Evolutionary conservation across 345 rosid genomes (phyloP).

Genomic region (Citrus trifoliata): DNA sequence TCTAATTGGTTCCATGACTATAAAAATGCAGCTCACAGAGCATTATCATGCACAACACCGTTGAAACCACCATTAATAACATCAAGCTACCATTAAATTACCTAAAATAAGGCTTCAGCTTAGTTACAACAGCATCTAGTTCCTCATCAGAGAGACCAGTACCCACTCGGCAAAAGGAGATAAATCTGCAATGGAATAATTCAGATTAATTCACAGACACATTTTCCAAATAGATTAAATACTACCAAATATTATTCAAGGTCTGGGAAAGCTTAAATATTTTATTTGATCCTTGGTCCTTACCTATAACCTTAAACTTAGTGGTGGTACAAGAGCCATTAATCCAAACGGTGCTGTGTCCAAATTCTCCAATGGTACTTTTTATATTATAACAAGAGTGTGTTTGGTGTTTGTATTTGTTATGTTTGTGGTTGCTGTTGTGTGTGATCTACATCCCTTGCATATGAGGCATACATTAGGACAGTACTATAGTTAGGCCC

Average conservation of each 20-base stretch:
- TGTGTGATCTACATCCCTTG: background rate
- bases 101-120: constrained; percentile 95
- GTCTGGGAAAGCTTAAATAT: background rate
- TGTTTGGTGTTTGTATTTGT: background rate
- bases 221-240: background rate
- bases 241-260: background rate
- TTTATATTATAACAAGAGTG: background rate
- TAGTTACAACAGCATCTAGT: constrained; percentile 67
- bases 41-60: background rate
- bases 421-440: background rate
- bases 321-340: background rate
- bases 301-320: background rate
- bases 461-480: background rate
- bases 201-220: background rate
- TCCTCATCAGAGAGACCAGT: constrained; percentile 90
- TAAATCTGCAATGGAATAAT: constrained; percentile 57
- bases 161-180: constrained; percentile 97
- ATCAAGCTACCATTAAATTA: constrained; percentile 18
- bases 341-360: background rate
- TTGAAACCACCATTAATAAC: constrained; percentile 1
- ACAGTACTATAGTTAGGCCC: background rate
- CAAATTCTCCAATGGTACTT: background rate
- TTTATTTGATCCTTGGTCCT: background rate
- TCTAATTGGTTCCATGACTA: constrained; percentile 4
- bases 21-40: background rate